Conservation (phyloP, 1,284 basidiomycete genomes). For the Farysia itapuensis region DNA sequence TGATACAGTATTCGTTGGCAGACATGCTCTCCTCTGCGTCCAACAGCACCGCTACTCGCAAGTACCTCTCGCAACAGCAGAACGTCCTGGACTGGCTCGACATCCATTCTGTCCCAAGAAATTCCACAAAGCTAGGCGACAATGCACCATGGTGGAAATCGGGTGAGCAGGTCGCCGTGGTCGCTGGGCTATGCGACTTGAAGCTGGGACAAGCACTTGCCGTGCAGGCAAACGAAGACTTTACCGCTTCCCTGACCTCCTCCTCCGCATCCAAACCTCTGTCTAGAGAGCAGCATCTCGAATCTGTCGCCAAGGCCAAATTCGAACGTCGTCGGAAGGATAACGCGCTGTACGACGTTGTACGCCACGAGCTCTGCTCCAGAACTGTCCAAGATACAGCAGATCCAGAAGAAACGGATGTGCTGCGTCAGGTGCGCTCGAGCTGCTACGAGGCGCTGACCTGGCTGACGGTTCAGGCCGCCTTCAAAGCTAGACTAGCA, state of each 20-base stretch:
- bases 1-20: constrained; percentile 13
- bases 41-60: constrained; percentile 12
- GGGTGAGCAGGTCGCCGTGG: too few species aligned
- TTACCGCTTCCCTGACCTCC: constrained; percentile 3
- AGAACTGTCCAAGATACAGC: too few species aligned
- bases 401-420: too few species aligned
- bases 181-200: constrained; percentile 23
- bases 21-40: constrained; percentile 28
- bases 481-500: constrained; percentile 18
- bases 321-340: constrained; percentile 18
- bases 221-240: constrained; percentile 8
- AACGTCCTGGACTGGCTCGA: constrained; percentile 34
- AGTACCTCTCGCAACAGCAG: constrained; percentile 20
- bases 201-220: constrained; percentile 14
- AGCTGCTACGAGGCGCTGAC: constrained; percentile 42
- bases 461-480: constrained; percentile 39
- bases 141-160: too few species aligned
- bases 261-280: constrained; percentile 7
- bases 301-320: constrained; percentile 9
- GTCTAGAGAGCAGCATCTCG: constrained; percentile 10
- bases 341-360: constrained; percentile 5
- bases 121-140: neutral
- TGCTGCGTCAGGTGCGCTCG: neutral
- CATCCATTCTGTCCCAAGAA: constrained; percentile 4
- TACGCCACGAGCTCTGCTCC: constrained; percentile 7